Evolutionary conservation across 345 rosid genomes (phyloP), one percentile per base, ranked within the genome.

Genomic region (Turnera subulata): DNA sequence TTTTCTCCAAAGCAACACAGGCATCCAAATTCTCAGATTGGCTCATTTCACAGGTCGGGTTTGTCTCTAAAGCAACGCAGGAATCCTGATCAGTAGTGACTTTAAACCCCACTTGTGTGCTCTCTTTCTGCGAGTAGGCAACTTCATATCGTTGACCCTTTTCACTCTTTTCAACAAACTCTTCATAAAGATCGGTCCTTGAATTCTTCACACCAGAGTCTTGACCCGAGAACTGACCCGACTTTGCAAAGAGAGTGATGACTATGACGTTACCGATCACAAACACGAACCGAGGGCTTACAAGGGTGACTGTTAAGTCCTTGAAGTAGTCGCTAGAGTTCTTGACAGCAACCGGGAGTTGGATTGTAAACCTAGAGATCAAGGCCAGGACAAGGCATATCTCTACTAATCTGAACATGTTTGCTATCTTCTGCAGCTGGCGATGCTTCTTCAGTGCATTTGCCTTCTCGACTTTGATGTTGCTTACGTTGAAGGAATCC

Each of bases 231-330:
- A 87, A 66, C 43, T 67, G 78, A 13, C 95, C 83, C 0, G 97
- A 85, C 49, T 75, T 88, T 5, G 73, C 82, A 11, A 90, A 85
- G 47, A 94, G 85, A 45, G 74, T 80, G 72, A 85, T 69, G 55
- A 90, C 78, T 55, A 94, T 90, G 18, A 56, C 76, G 73, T 94
- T 94, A 12, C 95, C 99, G 0, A 90, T 20, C 15, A 94, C 56
- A 70, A 94, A 94, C 42, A 90, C 80, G 35, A 94, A 90, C 21
- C 80, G 73, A 3, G 95, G 90, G 60, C 93, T 88, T 7, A 56
- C 73, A 4, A 90, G 75, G 61, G 70, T 50, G 53, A 65, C 56
- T 9, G 77, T 52, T n/a, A 81, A 50, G 70, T 66, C 80, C 75
- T 59, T 80, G 71, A 93, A 79, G 53, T 82, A 70, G 55, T 68